Evolutionary conservation across 2,329 filamentous ascomycete species (phyloP).

Genomic region (Fusarium neocosmosporiellum): DNA sequence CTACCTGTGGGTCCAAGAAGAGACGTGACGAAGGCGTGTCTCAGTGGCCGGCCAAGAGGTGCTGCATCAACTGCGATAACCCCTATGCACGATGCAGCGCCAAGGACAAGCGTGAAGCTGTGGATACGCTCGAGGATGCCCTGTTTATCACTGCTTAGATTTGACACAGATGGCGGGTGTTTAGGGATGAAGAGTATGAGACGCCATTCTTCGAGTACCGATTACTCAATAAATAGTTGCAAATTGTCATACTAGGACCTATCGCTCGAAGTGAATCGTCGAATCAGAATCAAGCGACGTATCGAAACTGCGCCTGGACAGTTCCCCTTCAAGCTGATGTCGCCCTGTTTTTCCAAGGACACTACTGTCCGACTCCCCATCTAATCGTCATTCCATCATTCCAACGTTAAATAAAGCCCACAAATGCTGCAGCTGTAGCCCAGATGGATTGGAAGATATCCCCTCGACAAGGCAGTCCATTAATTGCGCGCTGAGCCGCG

Average conservation of each 20-base stretch:
- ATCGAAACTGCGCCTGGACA: not conserved
- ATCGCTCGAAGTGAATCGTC: not conserved
- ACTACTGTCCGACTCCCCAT: not conserved
- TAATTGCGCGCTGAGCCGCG: conserved; percentile 7
- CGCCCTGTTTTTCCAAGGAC: not conserved
- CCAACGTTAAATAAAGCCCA: not conserved
- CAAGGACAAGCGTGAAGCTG: not conserved
- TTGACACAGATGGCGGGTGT: not conserved
- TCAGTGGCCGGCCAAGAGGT: not conserved
- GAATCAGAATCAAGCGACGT: not conserved
- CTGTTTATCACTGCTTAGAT: not conserved
- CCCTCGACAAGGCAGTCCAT: not conserved
- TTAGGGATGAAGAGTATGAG: not conserved
- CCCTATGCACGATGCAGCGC: not conserved
- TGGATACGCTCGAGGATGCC: not conserved
- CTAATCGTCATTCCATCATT: not conserved
- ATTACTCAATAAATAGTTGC: not conserved
- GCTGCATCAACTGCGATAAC: not conserved
- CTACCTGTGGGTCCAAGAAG: not conserved
- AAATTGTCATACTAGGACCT: not conserved
- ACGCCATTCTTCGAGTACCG: not conserved
- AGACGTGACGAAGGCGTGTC: not conserved
- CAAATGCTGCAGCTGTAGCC: conserved; percentile 10
- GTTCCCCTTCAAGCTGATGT: not conserved
- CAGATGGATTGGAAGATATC: conserved; percentile 21